Evolutionary conservation across 208 protist species (phyloP).

Genomic region (Herpetomonas samuelpessoai): DNA sequence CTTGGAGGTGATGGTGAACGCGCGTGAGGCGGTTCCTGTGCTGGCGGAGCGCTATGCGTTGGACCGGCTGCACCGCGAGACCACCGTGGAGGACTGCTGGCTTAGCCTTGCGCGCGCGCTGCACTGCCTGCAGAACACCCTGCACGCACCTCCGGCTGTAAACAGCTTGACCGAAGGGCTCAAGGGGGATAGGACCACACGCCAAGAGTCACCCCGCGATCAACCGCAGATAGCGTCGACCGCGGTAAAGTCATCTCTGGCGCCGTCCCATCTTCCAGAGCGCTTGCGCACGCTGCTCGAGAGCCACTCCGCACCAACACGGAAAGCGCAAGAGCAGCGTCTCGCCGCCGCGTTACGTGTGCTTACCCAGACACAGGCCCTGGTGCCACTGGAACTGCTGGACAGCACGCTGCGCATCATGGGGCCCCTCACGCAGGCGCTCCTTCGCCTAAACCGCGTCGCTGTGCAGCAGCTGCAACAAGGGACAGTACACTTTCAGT

Average conservation of each 20-base stretch:
- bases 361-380: slow-evolving; percentile 14
- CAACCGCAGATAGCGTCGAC: no score
- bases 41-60: slow-evolving; percentile 25
- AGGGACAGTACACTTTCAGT: background rate
- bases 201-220: background rate
- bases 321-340: slow-evolving; percentile 7
- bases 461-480: slow-evolving; percentile 3
- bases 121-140: slow-evolving; percentile 18
- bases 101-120: slow-evolving; percentile 23
- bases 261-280: slow-evolving; percentile 2
- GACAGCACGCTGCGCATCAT: slow-evolving; percentile 16
- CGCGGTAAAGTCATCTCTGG: background rate
- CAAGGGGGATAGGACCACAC: background rate
- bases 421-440: slow-evolving; percentile 6
- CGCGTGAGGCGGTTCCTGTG: slow-evolving; percentile 11
- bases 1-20: slow-evolving; percentile 28
- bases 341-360: slow-evolving; percentile 13
- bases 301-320: background rate
- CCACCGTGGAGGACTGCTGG: slow-evolving; percentile 41
- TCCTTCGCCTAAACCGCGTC: background rate
- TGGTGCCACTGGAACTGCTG: slow-evolving; percentile 16
- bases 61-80: slow-evolving; percentile 6
- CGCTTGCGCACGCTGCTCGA: slow-evolving; percentile 1
- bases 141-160: slow-evolving; percentile 15
- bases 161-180: background rate